These are phyloP conservation scores for Aureobasidium sp. DNA, from an alignment of 2,329 filamentous ascomycete genomes.

Conservation along the genomic window DNA sequence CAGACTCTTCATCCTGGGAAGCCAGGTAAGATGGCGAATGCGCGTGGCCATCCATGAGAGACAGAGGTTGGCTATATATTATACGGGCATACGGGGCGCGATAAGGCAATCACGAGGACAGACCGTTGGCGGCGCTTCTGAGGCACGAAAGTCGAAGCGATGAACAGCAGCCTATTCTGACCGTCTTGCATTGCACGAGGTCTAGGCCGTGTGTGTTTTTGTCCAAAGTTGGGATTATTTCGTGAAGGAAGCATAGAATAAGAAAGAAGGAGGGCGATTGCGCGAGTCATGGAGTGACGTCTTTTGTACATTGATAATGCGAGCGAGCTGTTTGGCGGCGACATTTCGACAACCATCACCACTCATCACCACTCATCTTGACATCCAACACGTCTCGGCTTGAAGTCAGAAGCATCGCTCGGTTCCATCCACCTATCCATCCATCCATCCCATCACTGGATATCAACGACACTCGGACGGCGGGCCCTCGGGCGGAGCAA, in stretches of 20 bases:
- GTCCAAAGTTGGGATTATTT: no score
- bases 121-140: background rate
- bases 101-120: background rate
- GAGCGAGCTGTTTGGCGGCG: background rate
- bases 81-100: background rate
- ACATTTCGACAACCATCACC: background rate
- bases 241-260: no score
- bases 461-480: background rate
- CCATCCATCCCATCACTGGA: no score
- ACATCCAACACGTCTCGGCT: background rate
- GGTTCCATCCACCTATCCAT: no score
- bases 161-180: background rate
- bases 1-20: background rate
- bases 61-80: background rate
- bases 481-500: background rate
- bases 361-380: no score
- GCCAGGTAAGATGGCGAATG: background rate
- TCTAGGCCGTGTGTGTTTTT: no score
- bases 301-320: constrained; percentile 13
- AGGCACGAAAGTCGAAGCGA: background rate
- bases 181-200: no score
- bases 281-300: constrained; percentile 13
- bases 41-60: background rate
- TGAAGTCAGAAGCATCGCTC: no score
- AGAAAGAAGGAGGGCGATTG: background rate